Percentiles rank a stretch among this genome's conserved stretches.
Evolutionary conservation across 345 rosid genomes (phyloP).

Genomic region (Aquilaria sinensis): DNA sequence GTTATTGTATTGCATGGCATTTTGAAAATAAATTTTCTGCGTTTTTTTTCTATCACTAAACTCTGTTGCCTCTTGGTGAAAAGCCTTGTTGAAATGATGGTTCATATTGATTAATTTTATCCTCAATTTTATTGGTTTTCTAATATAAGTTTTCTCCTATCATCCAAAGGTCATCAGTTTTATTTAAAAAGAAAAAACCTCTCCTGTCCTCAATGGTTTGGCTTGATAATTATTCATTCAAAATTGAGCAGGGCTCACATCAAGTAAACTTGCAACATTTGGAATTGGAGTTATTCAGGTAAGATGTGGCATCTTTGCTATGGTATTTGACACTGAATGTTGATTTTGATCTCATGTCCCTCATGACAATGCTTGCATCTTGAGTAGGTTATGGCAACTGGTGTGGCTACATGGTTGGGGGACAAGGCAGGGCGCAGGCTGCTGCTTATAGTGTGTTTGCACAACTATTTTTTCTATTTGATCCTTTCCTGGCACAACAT

Average conservation of each 20-base stretch:
- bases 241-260: slow-evolving; percentile 49
- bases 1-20: no score
- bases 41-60: no score
- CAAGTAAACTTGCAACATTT: slow-evolving; percentile 68
- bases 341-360: slow-evolving; percentile 3
- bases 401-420: slow-evolving; percentile 72
- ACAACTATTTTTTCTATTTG: slow-evolving; percentile 9
- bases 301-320: slow-evolving; percentile 4
- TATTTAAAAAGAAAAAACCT: no score
- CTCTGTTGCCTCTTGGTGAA: no score
- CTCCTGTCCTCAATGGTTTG: no score
- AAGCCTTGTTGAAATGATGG: no score
- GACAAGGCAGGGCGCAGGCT: slow-evolving; percentile 88
- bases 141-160: no score
- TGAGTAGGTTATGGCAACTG: slow-evolving; percentile 77
- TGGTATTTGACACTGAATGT: not conserved
- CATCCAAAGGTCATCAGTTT: no score
- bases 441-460: slow-evolving; percentile 63
- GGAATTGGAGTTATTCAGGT: slow-evolving; percentile 89
- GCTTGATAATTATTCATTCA: no score
- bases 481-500: not conserved
- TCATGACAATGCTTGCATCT: slow-evolving; percentile 2
- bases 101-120: no score
- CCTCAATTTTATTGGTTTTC: no score
- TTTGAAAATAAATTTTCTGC: no score